Base-by-base conservation (phyloP, 371 early-diverging fungal species). In the Mortierella sp. region DNA sequence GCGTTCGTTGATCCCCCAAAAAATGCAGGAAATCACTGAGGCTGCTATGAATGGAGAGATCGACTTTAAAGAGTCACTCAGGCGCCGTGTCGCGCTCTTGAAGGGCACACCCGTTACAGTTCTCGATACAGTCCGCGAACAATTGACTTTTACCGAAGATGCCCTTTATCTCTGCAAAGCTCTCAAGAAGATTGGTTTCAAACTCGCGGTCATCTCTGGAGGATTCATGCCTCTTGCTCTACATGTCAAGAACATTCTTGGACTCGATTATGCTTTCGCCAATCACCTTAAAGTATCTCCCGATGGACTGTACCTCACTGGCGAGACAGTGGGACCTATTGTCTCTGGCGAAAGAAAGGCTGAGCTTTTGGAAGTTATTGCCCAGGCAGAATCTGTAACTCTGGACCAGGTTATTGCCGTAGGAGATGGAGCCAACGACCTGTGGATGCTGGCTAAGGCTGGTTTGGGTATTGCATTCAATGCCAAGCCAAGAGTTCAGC, bases 371-470 rank as follows among this genome's bases (percentile, higher is more conserved):
- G 93, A 95, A 69, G 97, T 96, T 11, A 95, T 98, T 86, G 96
- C 98, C 1, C 97, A 97, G 74, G 94, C 96, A 3, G 97, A 97
- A 77, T 90, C 91, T 9, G 92, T 97, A 18, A 87, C 91, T 1
- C 84, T 88, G 58, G 95, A 96, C 62, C 97, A 96, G 88, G 96
- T 98, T 16, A 93, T 99, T 74, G 98, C 98, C 10, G 97, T 99
- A 1, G 99, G 99, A 37, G 99, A 99, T 85, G 99, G 99, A 51
- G 99, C 99, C 35, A 99, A 99, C 83, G 99, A 99, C 85, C 84
- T 99, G 68, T 90, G 92, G 85, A 99, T 99, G 99, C 84, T 99
- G 62, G 94, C 92, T 55, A 94, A 93, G 77, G 97, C 99, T 55
- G 97, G 99, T 67, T 86, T 99, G 14, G 99, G 99, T 6, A 97